Conservation (phyloP, 495 filamentous ascomycete species). For the Cetradonia linearis region DNA sequence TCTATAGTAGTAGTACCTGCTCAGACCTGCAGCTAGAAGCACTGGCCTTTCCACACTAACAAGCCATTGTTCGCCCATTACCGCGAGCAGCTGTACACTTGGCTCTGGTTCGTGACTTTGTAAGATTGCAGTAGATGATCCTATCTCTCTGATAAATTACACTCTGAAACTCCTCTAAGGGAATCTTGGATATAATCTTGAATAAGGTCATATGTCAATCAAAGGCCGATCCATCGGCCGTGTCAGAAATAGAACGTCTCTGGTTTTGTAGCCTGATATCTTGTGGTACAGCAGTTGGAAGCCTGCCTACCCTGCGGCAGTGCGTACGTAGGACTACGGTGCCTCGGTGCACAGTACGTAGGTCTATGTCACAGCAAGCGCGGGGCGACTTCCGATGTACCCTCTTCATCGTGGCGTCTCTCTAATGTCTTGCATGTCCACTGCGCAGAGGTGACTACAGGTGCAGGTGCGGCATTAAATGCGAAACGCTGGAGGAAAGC, state of each 20-base stretch:
- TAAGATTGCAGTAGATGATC: conserved; percentile 14
- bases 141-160: conserved; percentile 6
- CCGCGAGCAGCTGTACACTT: not conserved
- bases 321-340: not conserved
- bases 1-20: not conserved
- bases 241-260: not conserved
- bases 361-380: conserved; percentile 4
- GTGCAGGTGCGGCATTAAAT: conserved; percentile 16
- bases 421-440: conserved; percentile 2
- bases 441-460: conserved; percentile 10
- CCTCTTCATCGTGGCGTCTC: conserved; percentile 7
- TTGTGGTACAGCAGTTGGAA: not conserved
- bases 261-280: conserved; percentile 6
- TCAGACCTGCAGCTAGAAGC: conserved; percentile 16
- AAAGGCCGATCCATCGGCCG: not conserved
- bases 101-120: conserved; percentile 14
- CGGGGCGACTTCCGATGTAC: conserved; percentile 1
- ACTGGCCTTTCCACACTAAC: not conserved
- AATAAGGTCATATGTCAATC: conserved; percentile 5
- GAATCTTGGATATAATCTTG: conserved; percentile 6
- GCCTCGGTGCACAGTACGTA: not conserved
- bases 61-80: conserved; percentile 1
- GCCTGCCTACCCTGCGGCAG: not conserved
- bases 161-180: not conserved
- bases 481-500: conserved; percentile 4